Conservation (phyloP, 2,329 filamentous ascomycete genomes). For the Ophiocordyceps polyrhachis-furcata region DNA sequence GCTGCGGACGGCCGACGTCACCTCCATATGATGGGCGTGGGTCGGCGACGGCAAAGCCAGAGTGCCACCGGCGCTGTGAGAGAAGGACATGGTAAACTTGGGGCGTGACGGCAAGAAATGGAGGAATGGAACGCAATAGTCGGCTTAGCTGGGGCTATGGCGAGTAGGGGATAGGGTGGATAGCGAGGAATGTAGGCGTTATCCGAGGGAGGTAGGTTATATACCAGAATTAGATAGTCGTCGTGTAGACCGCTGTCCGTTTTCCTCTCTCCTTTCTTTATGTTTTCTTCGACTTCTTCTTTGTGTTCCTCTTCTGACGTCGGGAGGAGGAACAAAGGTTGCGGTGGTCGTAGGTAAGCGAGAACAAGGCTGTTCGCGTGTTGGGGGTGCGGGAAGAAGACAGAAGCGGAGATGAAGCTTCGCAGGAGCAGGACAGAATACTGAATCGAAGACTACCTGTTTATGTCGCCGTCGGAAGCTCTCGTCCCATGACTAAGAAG, state of each 20-base stretch:
- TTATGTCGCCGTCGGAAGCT: not conserved
- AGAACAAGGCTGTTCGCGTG: not conserved
- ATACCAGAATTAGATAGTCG: not conserved
- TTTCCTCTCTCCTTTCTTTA: not conserved
- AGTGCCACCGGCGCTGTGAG: slow-evolving; percentile 48
- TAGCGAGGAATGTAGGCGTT: slow-evolving; percentile 9
- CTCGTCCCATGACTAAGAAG: not conserved
- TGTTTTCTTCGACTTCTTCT: not conserved
- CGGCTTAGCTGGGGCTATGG: slow-evolving; percentile 3
- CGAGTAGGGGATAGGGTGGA: slow-evolving; percentile 6
- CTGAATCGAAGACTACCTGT: not conserved
- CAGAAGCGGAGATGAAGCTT: not conserved
- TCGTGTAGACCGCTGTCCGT: not conserved
- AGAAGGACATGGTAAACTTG: slow-evolving; percentile 34
- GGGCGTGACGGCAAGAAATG: not conserved
- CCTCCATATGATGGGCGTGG: slow-evolving; percentile 64
- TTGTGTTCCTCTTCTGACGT: too few species aligned
- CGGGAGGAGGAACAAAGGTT: too few species aligned
- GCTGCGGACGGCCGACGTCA: slow-evolving; percentile 63
- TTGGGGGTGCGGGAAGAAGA: not conserved
- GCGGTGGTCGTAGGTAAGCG: not conserved
- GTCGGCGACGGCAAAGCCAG: slow-evolving; percentile 78
- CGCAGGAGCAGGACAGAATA: not conserved
- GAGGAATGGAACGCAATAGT: slow-evolving; percentile 10
- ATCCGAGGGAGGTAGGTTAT: slow-evolving; percentile 1